Conservation (phyloP, 495 filamentous ascomycete genomes). For the Trichoderma orchidacearum region DNA sequence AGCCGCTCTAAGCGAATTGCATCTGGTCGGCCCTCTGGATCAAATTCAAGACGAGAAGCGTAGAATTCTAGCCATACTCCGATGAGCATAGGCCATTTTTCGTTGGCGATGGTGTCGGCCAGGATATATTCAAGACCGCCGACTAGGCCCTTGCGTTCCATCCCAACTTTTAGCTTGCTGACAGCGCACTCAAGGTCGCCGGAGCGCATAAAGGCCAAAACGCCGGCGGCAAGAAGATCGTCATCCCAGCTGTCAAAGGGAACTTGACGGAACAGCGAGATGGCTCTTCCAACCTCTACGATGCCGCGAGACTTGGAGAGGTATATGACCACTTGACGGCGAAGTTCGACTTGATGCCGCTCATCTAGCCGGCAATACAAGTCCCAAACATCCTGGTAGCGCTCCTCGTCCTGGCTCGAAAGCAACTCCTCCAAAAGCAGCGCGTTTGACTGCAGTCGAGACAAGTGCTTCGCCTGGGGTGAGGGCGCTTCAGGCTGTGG, state of each 20-base stretch:
- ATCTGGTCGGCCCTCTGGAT: background rate
- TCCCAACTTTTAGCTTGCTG: slow-evolving; percentile 7
- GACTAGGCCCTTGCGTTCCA: slow-evolving; percentile 7
- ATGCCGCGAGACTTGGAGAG: slow-evolving; percentile 11
- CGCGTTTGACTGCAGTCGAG: background rate
- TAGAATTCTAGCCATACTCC: slow-evolving; percentile 10
- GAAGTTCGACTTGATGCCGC: slow-evolving; percentile 9
- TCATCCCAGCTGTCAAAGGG: slow-evolving; percentile 11
- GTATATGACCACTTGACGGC: slow-evolving; percentile 8
- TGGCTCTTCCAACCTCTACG: slow-evolving; percentile 12
- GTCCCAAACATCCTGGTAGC: slow-evolving; percentile 7
- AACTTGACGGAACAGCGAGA: slow-evolving; percentile 9
- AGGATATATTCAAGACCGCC: slow-evolving; percentile 11
- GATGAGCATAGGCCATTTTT: slow-evolving; percentile 11
- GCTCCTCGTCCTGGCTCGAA: background rate
- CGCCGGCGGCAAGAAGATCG: slow-evolving; percentile 7
- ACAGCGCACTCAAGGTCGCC: slow-evolving; percentile 9
- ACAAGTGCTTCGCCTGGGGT: background rate
- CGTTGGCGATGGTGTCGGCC: slow-evolving; percentile 9
- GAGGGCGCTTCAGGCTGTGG: background rate
- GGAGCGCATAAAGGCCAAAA: slow-evolving; percentile 11
- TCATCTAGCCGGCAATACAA: slow-evolving; percentile 11
- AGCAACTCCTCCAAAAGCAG: background rate
- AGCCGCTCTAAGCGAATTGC: background rate
- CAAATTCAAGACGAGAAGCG: background rate